Evolutionary conservation across 2,329 filamentous ascomycete genomes (phyloP).

Genomic region (Fusarium oxysporum): DNA sequence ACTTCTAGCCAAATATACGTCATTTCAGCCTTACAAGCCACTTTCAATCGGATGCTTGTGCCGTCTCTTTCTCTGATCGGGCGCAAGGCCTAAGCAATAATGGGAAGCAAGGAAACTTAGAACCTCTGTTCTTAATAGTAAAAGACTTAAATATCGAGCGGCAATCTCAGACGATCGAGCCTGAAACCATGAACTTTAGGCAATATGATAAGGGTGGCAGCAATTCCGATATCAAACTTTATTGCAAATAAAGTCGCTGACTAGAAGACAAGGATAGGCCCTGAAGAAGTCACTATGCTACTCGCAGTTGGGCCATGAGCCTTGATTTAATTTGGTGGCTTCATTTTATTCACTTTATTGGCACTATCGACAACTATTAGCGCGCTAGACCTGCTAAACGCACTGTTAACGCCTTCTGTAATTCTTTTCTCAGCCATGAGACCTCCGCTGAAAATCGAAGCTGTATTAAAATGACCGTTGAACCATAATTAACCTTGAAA

Average conservation of each 20-base stretch:
- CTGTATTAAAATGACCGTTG: not conserved
- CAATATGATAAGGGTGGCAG: too few species aligned
- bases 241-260: not conserved
- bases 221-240: not conserved
- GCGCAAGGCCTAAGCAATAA: not conserved
- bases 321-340: not conserved
- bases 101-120: fast-evolving
- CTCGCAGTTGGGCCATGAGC: too few species aligned
- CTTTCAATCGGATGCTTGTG: not conserved
- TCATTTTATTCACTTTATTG: not conserved
- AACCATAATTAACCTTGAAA: not conserved
- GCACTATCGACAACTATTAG: not conserved
- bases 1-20: not conserved
- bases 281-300: too few species aligned
- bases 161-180: too few species aligned
- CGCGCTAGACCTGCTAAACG: not conserved
- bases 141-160: not conserved
- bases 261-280: too few species aligned
- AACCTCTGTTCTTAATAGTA: too few species aligned
- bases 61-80: not conserved
- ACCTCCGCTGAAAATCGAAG: not conserved
- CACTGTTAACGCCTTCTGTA: not conserved
- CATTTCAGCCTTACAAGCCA: not conserved
- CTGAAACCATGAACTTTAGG: not conserved
- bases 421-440: not conserved